A percentile compares a stretch with the other conserved stretches of the same genome.
Conservation (phyloP, 2,329 filamentous ascomycete genomes). For the Alternaria triticimaculans region DNA sequence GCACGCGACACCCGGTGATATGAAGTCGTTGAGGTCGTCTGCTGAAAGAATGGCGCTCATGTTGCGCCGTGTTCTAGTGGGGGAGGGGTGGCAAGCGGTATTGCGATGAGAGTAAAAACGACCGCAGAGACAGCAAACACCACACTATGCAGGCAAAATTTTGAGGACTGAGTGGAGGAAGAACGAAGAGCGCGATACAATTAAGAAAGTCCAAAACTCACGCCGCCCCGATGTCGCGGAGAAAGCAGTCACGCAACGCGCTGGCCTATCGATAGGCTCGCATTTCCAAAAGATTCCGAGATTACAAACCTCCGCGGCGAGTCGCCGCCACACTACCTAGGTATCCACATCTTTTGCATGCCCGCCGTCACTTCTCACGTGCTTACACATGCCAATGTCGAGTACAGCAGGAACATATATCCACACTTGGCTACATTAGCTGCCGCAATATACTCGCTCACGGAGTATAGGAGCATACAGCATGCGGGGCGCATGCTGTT, state of each 20-base stretch:
- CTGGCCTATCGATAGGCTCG: constrained; percentile 42
- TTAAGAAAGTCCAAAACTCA: constrained; percentile 12
- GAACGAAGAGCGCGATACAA: constrained; percentile 1
- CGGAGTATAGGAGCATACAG: constrained; percentile 4
- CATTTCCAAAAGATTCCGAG: constrained; percentile 24
- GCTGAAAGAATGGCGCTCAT: constrained; percentile 98
- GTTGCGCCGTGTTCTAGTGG: constrained; percentile 21
- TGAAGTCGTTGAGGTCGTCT: constrained; percentile 99
- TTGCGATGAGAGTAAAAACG: neutral
- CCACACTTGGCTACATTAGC: neutral
- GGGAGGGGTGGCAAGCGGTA: constrained; percentile 20
- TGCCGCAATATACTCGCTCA: neutral
- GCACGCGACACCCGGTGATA: constrained; percentile 94
- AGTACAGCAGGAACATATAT: neutral
- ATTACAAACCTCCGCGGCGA: constrained; percentile 28
- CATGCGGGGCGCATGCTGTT: constrained; percentile 19
- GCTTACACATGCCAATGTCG: constrained; percentile 1
- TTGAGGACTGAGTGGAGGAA: neutral
- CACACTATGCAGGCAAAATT: neutral
- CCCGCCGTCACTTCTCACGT: constrained; percentile 17
- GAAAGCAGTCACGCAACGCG: constrained; percentile 26
- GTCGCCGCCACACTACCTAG: constrained; percentile 21
- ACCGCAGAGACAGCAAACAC: neutral
- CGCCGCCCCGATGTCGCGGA: constrained; percentile 27
- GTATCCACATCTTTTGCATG: constrained; percentile 12